Base-by-base conservation (phyloP, 1,284 basidiomycete species). In the Ceratobasidium sp. region DNA sequence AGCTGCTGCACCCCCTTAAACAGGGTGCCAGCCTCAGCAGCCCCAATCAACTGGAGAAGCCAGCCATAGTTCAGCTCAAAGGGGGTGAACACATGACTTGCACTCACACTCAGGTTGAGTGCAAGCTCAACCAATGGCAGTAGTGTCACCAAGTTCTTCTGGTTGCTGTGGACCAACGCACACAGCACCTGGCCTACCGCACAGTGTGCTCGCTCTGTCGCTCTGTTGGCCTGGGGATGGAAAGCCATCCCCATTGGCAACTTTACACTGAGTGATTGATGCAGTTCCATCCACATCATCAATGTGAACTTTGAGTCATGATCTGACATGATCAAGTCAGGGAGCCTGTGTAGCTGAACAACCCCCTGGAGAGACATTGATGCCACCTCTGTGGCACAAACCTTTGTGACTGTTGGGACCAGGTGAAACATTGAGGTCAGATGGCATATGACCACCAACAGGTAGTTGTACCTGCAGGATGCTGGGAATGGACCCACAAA, bases 401-500 rank as follows among this genome's bases (percentile, higher is more conserved):
- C 83, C 3, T 80, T 82, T 4, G 77, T 78, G 0, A 76, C 33
- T 2, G 78, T 80, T 0, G 82, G 82, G 0, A 86, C 66, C 0
- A 85, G 65, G 54, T 84, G 83, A 0, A 84, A 79, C 79, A 84
- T 83, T 0, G 79, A 79, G 4, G 82, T 81, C 1, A 85, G 75
- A 8, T 81, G 80, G 77, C 83, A 80, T 1, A 85, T 84, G 0
- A 86, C 75, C 76, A 87, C 82, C 76, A 81, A 85, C 0, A 79
- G 75, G 0, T 82, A 80, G 65, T 84, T 75, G 5, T 80, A 36
- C 71, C 81, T 82, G 0, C 67, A 69, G 0, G 82, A 83, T 6
- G 77, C 66, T 0, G 83, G 85, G 0, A 87, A 75, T 0, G 83
- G 84, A 1, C 85, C 84, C 0, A 87, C 81, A 69, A 87, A 87